phyloP scores from a whole-genome alignment of 148 eudicot species.

The Nepenthes gracilis region DNA sequence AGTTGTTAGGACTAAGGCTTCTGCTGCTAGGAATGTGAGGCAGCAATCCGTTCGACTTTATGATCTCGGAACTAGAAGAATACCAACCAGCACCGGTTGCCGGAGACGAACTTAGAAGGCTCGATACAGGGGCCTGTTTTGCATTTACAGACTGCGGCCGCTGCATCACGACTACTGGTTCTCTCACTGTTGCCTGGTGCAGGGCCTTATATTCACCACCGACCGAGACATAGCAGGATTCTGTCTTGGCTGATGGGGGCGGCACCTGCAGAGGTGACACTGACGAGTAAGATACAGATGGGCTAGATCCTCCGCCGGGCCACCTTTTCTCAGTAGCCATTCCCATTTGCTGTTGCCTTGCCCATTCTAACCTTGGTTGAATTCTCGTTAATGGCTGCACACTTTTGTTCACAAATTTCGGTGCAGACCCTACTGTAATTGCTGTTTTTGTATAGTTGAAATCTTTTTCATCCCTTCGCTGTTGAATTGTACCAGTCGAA shows the following conservation, averaged over 20 bases:
- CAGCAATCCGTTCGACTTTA: slow-evolving; percentile 41
- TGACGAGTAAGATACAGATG: slow-evolving; percentile 51
- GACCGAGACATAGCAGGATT: slow-evolving; percentile 28
- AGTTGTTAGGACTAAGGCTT: slow-evolving; percentile 32
- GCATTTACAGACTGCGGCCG: slow-evolving; percentile 54
- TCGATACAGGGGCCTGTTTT: slow-evolving; percentile 34
- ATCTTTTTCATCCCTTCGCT: slow-evolving; percentile 71
- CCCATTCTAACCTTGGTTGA: slow-evolving; percentile 58
- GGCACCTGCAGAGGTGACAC: slow-evolving; percentile 52
- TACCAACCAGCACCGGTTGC: slow-evolving; percentile 45
- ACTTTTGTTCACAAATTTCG: slow-evolving; percentile 36
- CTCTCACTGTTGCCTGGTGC: slow-evolving; percentile 56
- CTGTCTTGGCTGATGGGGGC: slow-evolving; percentile 41
- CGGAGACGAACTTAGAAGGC: slow-evolving; percentile 54
- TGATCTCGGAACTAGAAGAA: slow-evolving; percentile 30
- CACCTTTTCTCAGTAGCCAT: slow-evolving; percentile 54
- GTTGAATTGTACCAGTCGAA: slow-evolving; percentile 25
- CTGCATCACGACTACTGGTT: slow-evolving; percentile 81
- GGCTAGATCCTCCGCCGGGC: slow-evolving; percentile 43
- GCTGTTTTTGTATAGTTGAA: slow-evolving; percentile 53
- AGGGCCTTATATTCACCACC: slow-evolving; percentile 52
- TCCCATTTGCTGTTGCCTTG: slow-evolving; percentile 41
- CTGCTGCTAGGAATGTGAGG: slow-evolving; percentile 43
- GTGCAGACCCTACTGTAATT: slow-evolving; percentile 25
- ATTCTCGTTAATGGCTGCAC: slow-evolving; percentile 36